Base-by-base conservation (phyloP, 495 filamentous ascomycete species). In the Extremus antarcticus region DNA sequence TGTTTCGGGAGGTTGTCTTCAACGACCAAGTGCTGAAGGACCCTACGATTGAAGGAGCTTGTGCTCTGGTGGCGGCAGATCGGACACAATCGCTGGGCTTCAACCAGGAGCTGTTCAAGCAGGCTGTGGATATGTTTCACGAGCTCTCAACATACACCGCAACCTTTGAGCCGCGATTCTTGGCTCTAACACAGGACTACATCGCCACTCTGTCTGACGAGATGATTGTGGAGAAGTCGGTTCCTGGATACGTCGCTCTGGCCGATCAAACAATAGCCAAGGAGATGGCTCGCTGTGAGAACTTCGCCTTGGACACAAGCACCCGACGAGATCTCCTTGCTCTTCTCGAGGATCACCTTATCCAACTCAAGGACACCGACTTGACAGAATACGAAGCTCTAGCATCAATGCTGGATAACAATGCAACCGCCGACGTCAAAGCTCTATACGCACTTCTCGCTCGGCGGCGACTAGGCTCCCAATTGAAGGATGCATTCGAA, bases 41-140 rank as follows among this genome's bases (percentile, higher is more conserved):
- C 1, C 77, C 72, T 55, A 74, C 88, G 20, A 59, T 94, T 2
- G 71, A 76, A 45, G 90, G 88, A 24, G 81, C 90, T 50, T 91
- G 84, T 61, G 76, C 85, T 55, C 69, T 95, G 15, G 77, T 97
- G 15, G 75, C 80, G 15, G 78, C 77, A n/a, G 85, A 92, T 60
- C 81, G 92, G 50, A 66, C 64, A 50, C 57, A 60, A 7, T 68
- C 90, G 29, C 29, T 20, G 32, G 32, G 24, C n/a, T 23, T 20
- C 50, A 17, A 48, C 47, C 16, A 10, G 32, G 25, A 32, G 9
- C 21, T 58, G 20, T 76, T 95, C 35, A 76, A 76, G 54, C 81
- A 89, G 40, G 77, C 84, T 0, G 80, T 96, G 40, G 74, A 77
- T 21, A 86, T 97, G 76, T 78, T 96, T 57, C 81, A 92, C 58